phyloP scores from a whole-genome alignment of 2,329 filamentous ascomycete species.

The Aciculosporium take region DNA sequence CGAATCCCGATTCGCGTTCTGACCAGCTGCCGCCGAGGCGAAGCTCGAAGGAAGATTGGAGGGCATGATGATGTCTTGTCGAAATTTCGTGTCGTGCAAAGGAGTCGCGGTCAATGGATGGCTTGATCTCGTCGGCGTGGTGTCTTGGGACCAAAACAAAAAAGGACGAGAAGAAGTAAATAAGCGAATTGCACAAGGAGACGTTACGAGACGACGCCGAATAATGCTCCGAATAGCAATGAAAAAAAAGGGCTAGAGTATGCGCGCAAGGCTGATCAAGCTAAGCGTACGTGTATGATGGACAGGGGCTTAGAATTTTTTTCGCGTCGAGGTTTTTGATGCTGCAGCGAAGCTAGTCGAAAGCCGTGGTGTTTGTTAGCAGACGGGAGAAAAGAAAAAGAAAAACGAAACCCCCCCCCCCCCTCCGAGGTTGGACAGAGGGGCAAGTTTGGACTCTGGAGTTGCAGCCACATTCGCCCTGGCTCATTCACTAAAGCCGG shows the following conservation, averaged over 20 bases:
- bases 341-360: constrained; percentile 7
- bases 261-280: constrained; percentile 4
- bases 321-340: constrained; percentile 7
- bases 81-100: constrained; percentile 1
- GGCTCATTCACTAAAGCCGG: neutral
- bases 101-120: constrained; percentile 1
- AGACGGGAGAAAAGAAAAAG: constrained; percentile 21
- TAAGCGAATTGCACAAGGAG: constrained; percentile 1
- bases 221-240: constrained; percentile 4
- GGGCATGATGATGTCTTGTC: constrained; percentile 37
- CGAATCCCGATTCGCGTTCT: constrained; percentile 47
- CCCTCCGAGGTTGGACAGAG: constrained; percentile 19
- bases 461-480: constrained; percentile 4
- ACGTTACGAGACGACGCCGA: constrained; percentile 4
- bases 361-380: constrained; percentile 2
- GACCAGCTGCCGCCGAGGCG: constrained; percentile 68
- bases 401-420: no score
- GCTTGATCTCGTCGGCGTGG: constrained; percentile 4
- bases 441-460: constrained; percentile 18
- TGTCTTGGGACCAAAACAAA: constrained; percentile 2
- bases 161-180: neutral
- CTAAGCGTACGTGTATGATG: constrained; percentile 5
- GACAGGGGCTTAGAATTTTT: constrained; percentile 2
- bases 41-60: constrained; percentile 71
- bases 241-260: constrained; percentile 4